A percentile compares a stretch with the other conserved stretches of the same genome.
Conservation (phyloP, 73 alveolate species). For the Paraurostyla sp. region DNA sequence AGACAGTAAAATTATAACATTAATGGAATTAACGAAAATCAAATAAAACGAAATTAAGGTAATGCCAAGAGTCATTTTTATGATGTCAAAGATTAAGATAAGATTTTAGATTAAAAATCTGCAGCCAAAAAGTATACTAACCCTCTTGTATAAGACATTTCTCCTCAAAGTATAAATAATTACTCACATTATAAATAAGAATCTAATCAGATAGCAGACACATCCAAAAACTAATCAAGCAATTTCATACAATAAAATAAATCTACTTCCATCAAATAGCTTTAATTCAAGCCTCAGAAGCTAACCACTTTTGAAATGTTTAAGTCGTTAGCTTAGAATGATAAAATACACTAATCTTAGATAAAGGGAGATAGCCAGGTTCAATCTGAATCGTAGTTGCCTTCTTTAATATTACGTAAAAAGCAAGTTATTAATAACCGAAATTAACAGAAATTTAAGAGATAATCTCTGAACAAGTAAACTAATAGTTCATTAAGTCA, state of each 20-base stretch:
- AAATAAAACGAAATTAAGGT: background rate
- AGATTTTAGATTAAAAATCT: no score
- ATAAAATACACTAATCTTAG: background rate
- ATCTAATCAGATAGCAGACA: no score
- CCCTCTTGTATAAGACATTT: no score
- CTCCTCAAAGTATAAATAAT: no score
- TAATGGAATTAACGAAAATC: background rate
- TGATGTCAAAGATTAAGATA: no score
- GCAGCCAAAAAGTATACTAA: no score
- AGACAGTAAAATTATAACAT: background rate
- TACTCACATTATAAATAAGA: no score
- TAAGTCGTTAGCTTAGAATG: background rate
- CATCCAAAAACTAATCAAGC: no score
- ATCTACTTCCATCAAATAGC: background rate
- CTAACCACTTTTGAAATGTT: background rate
- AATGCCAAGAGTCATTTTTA: no score
- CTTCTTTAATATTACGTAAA: background rate
- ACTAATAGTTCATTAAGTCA: background rate
- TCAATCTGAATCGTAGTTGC: background rate
- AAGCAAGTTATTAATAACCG: background rate
- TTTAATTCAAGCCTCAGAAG: background rate
- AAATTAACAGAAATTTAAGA: background rate
- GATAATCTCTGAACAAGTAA: background rate
- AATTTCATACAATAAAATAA: background rate
- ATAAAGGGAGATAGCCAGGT: background rate